phyloP scores from a whole-genome alignment of 768 basidiomycete genomes.

The Mycena amicta region DNA sequence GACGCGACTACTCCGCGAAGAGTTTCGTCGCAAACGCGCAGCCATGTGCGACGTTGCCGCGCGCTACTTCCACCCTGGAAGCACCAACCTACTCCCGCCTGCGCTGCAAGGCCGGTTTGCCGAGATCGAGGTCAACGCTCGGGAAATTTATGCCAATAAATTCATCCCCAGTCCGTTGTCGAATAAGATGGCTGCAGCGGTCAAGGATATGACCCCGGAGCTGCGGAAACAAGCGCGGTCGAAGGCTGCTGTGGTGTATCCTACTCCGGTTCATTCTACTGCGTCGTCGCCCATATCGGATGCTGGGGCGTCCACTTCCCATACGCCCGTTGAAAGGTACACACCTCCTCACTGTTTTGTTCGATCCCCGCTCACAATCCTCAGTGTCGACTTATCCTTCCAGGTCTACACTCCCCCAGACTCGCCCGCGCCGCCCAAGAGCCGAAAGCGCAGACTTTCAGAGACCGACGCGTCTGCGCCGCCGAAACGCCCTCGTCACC shows the following conservation, averaged over 20 bases:
- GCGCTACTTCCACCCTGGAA: conserved; percentile 28
- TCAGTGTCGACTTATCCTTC: too few species aligned
- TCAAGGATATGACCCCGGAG: conserved; percentile 32
- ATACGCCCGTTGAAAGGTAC: too few species aligned
- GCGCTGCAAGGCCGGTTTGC: conserved; percentile 26
- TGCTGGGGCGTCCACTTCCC: conserved; percentile 18
- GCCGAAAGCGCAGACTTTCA: conserved; percentile 44
- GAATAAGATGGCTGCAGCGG: conserved; percentile 28
- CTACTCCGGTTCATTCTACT: too few species aligned
- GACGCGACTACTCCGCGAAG: conserved; percentile 41
- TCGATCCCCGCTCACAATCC: conserved; percentile 2
- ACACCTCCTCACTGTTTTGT: conserved; percentile 10
- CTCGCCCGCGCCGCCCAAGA: too few species aligned
- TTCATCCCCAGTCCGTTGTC: conserved; percentile 32
- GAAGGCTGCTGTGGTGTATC: conserved; percentile 7
- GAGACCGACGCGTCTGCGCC: conserved; percentile 25
- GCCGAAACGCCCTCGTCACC: conserved; percentile 32
- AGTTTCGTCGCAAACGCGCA: conserved; percentile 35
- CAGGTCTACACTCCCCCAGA: too few species aligned
- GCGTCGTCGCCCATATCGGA: conserved; percentile 12
- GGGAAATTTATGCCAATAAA: conserved; percentile 31
- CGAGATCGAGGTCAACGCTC: conserved; percentile 29
- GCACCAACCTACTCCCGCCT: conserved; percentile 22
- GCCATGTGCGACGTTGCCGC: conserved; percentile 42
- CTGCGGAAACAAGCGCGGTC: conserved; percentile 19